These are phyloP conservation scores for Noccaea bulbosa DNA, from an alignment of 345 rosid genomes.

Conservation along the genomic window DNA sequence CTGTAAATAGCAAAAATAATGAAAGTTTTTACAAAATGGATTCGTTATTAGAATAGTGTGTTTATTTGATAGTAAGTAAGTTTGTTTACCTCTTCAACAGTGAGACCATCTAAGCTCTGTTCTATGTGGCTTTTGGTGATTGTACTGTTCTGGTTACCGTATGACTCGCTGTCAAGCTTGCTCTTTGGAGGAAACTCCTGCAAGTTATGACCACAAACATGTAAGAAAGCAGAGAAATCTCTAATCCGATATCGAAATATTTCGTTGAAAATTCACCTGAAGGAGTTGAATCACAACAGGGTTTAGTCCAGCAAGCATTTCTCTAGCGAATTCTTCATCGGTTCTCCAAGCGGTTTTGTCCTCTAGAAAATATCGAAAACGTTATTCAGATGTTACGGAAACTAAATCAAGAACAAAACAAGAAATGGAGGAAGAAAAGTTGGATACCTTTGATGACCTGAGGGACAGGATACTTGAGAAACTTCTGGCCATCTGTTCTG, in stretches of 20 bases:
- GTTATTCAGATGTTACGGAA: neutral
- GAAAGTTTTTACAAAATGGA: neutral
- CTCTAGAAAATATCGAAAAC: conserved; percentile 45
- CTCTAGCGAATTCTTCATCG: conserved; percentile 79
- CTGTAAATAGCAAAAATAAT: conserved; percentile 44
- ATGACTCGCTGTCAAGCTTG: conserved; percentile 57
- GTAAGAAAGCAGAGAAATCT: conserved; percentile 11
- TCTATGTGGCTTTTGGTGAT: conserved; percentile 57
- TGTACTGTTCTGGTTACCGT: conserved; percentile 64
- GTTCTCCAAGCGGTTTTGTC: conserved; percentile 71
- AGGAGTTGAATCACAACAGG: conserved; percentile 65
- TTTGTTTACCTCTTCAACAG: conserved; percentile 56
- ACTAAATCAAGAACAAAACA: conserved; percentile 1
- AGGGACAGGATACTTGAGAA: conserved; percentile 68
- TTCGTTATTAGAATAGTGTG: neutral
- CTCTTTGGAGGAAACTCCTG: conserved; percentile 81
- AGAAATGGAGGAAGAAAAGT: neutral
- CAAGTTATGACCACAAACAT: conserved; percentile 16
- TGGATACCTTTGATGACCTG: conserved; percentile 68
- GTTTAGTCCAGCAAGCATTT: conserved; percentile 83
- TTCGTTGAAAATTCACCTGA: conserved; percentile 43
- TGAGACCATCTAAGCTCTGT: conserved; percentile 55
- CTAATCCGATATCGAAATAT: neutral
- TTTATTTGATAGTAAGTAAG: neutral
- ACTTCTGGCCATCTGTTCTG: conserved; percentile 52